phyloP scores from a whole-genome alignment of 768 basidiomycete species.

The Pleurotus cornucopiae region DNA sequence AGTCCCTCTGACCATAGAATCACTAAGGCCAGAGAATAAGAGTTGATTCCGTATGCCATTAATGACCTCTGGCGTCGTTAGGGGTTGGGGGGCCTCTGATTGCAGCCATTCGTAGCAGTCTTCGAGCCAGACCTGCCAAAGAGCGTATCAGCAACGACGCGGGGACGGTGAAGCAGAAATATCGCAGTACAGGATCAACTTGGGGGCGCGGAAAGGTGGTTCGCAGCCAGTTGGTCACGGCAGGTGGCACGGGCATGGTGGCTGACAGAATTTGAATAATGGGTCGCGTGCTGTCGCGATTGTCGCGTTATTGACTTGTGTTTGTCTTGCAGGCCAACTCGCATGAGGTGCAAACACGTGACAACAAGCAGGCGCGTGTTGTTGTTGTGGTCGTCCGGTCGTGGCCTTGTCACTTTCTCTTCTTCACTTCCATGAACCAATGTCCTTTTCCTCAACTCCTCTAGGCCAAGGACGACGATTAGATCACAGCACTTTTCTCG shows the following conservation, averaged over 20 bases:
- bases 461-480: slow-evolving; percentile 83
- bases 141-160: neutral
- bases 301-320: slow-evolving; percentile 6
- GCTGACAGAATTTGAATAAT: too few relatives aligned
- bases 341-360: neutral
- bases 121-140: slow-evolving; percentile 1
- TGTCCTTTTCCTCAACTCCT: slow-evolving; percentile 86
- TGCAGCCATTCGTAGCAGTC: slow-evolving; percentile 3
- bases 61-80: slow-evolving; percentile 33
- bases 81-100: neutral
- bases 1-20: slow-evolving; percentile 68
- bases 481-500: slow-evolving; percentile 75
- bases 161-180: neutral
- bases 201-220: neutral
- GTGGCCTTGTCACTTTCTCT: slow-evolving; percentile 4
- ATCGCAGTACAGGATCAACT: slow-evolving; percentile 3
- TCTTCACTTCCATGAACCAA: slow-evolving; percentile 29
- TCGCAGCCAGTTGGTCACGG: neutral
- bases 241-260: neutral
- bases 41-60: slow-evolving; percentile 60
- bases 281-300: too few relatives aligned
- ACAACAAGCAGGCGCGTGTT: slow-evolving; percentile 7
- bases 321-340: neutral
- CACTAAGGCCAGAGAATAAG: slow-evolving; percentile 64
- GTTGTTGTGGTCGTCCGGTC: neutral